Evolutionary conservation across 164 flowering plant genomes (phyloP).

Genomic region (Tinospora cordifolia): DNA sequence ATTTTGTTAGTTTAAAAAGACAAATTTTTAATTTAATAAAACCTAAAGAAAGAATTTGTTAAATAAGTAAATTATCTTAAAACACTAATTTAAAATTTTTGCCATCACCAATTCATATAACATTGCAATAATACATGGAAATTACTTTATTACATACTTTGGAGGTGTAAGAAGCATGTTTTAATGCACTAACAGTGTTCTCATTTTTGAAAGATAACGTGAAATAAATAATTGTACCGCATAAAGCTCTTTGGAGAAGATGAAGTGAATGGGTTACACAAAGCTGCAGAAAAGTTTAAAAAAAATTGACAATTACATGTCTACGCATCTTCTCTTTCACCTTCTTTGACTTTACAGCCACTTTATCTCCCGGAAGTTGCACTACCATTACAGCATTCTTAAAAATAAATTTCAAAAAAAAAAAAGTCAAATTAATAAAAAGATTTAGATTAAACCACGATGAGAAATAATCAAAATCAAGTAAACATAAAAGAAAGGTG

Average conservation of each 20-base stretch:
- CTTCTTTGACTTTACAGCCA: slow-evolving; percentile 94
- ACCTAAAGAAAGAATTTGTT: too few species aligned
- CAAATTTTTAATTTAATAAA: too few species aligned
- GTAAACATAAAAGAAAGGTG: neutral
- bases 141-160: too few species aligned
- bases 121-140: too few species aligned
- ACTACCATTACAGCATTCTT: slow-evolving; percentile 84
- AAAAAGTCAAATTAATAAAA: neutral
- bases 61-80: too few species aligned
- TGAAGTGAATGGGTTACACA: slow-evolving; percentile 85
- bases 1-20: too few species aligned
- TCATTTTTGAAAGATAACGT: too few species aligned
- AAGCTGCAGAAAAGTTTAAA: slow-evolving; percentile 55
- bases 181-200: too few species aligned
- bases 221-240: too few species aligned
- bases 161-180: too few species aligned
- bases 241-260: slow-evolving; percentile 90
- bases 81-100: too few species aligned
- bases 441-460: neutral
- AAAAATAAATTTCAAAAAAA: neutral
- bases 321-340: slow-evolving; percentile 84
- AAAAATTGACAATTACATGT: slow-evolving; percentile 89
- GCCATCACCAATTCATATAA: too few species aligned
- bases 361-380: slow-evolving; percentile 87
- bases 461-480: neutral